Conservation (phyloP, 2,329 filamentous ascomycete genomes). For the Neopestalotiopsis sp. region DNA sequence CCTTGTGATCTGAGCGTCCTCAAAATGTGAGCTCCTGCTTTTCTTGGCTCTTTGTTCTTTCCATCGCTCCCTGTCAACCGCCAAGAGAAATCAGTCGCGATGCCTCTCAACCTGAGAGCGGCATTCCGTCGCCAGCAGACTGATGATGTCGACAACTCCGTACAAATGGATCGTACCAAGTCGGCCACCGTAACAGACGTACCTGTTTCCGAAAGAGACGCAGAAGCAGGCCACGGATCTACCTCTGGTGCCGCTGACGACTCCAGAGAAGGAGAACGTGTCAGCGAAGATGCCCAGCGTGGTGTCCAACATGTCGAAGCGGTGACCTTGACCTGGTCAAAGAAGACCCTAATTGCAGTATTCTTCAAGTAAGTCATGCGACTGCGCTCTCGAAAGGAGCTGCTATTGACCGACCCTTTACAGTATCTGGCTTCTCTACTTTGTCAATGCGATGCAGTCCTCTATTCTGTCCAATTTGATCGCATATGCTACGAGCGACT, state of each 20-base stretch:
- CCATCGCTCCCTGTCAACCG: background rate
- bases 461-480: slow-evolving; percentile 40
- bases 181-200: background rate
- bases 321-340: slow-evolving; percentile 47
- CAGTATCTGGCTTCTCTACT: slow-evolving; percentile 48
- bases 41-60: background rate
- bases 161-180: background rate
- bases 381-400: background rate
- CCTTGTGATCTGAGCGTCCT: background rate
- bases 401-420: background rate
- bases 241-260: background rate
- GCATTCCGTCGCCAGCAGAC: background rate
- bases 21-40: background rate
- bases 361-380: slow-evolving; percentile 37
- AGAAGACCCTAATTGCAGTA: slow-evolving; percentile 40
- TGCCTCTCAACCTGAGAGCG: background rate
- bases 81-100: background rate
- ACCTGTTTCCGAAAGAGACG: background rate
- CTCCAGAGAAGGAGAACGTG: background rate
- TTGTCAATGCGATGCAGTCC: slow-evolving; percentile 46
- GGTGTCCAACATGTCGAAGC: slow-evolving; percentile 53
- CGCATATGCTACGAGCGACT: slow-evolving; percentile 47
- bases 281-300: slow-evolving; percentile 2
- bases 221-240: background rate
- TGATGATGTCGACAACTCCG: background rate